Percentiles rank a stretch among this genome's conserved stretches.
These are phyloP conservation scores for Neurospora sp. DNA, from an alignment of 495 filamentous ascomycete genomes.

Conservation along the genomic window DNA sequence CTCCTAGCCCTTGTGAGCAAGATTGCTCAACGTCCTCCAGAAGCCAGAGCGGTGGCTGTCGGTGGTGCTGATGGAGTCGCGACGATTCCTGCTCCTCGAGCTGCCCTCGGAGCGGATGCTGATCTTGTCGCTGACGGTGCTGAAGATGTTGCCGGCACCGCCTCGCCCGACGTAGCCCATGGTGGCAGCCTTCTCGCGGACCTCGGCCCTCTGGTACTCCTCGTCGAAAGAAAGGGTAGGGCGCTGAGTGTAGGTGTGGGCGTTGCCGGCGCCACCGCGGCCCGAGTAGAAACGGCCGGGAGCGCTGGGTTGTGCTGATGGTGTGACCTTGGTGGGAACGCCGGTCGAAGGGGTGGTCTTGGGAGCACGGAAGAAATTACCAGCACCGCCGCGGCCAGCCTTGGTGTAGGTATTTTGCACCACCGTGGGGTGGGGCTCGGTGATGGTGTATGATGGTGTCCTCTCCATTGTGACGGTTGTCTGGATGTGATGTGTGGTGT, in stretches of 20 bases:
- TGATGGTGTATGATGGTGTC: constrained; percentile 49
- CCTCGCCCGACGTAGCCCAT: constrained; percentile 73
- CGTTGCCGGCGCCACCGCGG: constrained; percentile 85
- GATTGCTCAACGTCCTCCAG: constrained; percentile 16
- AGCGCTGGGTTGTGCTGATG: constrained; percentile 15
- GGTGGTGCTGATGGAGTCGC: constrained; percentile 22
- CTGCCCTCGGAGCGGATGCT: constrained; percentile 13
- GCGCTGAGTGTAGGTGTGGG: constrained; percentile 52
- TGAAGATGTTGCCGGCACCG: constrained; percentile 71
- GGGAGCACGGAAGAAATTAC: constrained; percentile 70
- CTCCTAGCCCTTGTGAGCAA: constrained; percentile 3
- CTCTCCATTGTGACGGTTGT: constrained; percentile 21
- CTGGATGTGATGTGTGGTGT: constrained; percentile 14
- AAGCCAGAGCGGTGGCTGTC: constrained; percentile 17
- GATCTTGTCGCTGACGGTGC: constrained; percentile 6
- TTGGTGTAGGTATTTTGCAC: constrained; percentile 54
- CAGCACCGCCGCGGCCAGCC: constrained; percentile 78
- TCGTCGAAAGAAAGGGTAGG: constrained; percentile 86
- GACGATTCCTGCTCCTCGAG: constrained; percentile 17
- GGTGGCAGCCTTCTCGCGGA: constrained; percentile 48
- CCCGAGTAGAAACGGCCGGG: constrained; percentile 60
- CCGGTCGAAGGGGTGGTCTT: constrained; percentile 42
- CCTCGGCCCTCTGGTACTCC: constrained; percentile 59
- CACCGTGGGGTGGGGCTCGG: constrained; percentile 72
- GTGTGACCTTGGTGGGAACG: constrained; percentile 20